Base-by-base conservation (phyloP, 2,329 filamentous ascomycete genomes). In the Coniella vitis region DNA sequence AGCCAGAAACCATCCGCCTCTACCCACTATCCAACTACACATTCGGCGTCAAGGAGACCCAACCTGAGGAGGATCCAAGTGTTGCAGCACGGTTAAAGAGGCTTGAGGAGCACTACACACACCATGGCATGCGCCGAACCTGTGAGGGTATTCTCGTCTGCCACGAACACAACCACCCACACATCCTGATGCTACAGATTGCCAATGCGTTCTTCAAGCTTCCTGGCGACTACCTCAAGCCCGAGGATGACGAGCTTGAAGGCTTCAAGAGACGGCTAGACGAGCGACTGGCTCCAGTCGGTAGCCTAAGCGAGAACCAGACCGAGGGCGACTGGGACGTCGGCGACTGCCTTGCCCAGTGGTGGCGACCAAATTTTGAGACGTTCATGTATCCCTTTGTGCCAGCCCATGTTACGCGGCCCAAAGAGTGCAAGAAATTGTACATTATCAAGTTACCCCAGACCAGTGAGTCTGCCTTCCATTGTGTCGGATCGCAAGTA, bases 351-450 rank as follows among this genome's bases (percentile, higher is more conserved):
- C 76, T 98, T 49, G 91, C 93, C 47, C 90, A 96, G 71, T 98
- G 93, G 93, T 98, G 91, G 90, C 79, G 93, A 50, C 93, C 93
- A 47, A 98, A 97, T 73, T 96, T 97, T 65, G 93, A 98, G 75
- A 97, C 93, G 2, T 97, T 97, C 75, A 96, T 98, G 90, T 98
- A 98, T 66, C 93, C 93, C 1, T 98, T 96, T 68, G 85, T 97
- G 49, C 93, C 93, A 7, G 89, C 90, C 16, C 93, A 98, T 70
- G 89, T 96, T 54, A 96, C 91, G 16, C 78, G 93, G 45, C 93
- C 93, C 7, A 98, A 98, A 74, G 93, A 98, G 73, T 95, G 91
- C 74, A 98, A 98, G 76, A 98, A 98, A 76, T 77, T 97, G 37
- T 98, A 97, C 69, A 90, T 97, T 54, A 95, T 98, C 57, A 88